These are phyloP conservation scores for Plantago coronopus DNA, from an alignment of 305 asterid genomes.

Conservation along the genomic window DNA sequence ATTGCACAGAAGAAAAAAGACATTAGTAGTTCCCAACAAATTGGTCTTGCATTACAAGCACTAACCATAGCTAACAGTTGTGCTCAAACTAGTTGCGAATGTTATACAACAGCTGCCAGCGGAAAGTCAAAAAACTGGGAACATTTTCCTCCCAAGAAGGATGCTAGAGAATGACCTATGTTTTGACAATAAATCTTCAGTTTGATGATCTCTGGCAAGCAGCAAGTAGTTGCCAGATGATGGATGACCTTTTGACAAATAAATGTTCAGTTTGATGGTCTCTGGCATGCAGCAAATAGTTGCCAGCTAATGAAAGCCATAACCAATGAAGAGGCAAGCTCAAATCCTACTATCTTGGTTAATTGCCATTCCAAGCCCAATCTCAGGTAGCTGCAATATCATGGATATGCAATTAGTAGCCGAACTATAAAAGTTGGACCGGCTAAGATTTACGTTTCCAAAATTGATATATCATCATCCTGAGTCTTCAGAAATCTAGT, in stretches of 20 bases:
- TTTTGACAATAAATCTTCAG: conserved; percentile 24
- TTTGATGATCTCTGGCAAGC: conserved; percentile 86
- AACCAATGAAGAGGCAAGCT: conserved; percentile 72
- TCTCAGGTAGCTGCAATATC: conserved; percentile 68
- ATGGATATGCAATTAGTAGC: neutral
- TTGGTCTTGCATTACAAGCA: neutral
- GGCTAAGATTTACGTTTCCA: neutral
- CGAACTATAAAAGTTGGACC: neutral
- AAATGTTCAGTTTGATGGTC: conserved; percentile 54
- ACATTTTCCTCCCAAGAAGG: neutral
- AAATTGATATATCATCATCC: neutral
- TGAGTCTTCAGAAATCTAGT: neutral
- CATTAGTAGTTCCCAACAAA: too few relatives aligned
- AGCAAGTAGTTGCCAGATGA: conserved; percentile 88
- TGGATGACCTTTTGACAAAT: conserved; percentile 12
- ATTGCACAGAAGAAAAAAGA: too few relatives aligned
- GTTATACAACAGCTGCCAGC: conserved; percentile 26
- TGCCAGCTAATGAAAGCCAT: conserved; percentile 99
- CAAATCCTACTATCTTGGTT: conserved; percentile 83
- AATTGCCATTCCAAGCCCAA: conserved; percentile 87
- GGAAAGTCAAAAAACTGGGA: conserved; percentile 3
- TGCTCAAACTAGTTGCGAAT: neutral
- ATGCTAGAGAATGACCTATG: conserved; percentile 7
- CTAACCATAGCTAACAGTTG: conserved; percentile 17
- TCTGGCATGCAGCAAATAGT: conserved; percentile 79